Percentiles rank a stretch among this genome's conserved stretches.
Conservation (phyloP, 345 rosid species). For the Luvunga scandens region DNA sequence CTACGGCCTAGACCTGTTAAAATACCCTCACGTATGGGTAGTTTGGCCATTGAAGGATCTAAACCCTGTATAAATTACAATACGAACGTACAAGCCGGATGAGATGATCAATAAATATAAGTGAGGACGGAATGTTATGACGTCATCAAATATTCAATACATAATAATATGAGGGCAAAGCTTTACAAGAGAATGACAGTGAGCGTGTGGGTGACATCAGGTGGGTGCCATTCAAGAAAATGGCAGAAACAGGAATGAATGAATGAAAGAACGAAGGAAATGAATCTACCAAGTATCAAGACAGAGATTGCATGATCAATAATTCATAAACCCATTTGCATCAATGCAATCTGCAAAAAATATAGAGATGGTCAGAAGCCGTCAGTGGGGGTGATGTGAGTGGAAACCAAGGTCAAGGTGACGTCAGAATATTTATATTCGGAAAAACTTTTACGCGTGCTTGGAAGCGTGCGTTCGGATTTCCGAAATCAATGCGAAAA, state of each 20-base stretch:
- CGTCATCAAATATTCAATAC: too few relatives aligned
- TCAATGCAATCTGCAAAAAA: not conserved
- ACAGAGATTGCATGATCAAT: not conserved
- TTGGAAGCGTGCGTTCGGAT: slow-evolving; percentile 56
- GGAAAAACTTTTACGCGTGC: slow-evolving; percentile 38
- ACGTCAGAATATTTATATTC: slow-evolving; percentile 30
- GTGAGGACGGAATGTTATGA: too few relatives aligned
- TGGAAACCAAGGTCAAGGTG: slow-evolving; percentile 21
- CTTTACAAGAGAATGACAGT: not conserved
- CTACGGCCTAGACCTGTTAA: too few relatives aligned
- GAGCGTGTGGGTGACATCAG: not conserved
- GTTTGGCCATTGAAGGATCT: too few relatives aligned
- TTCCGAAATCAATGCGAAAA: slow-evolving; percentile 38
- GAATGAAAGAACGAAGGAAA: not conserved
- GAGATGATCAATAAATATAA: too few relatives aligned
- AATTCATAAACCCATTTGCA: not conserved
- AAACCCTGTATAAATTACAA: too few relatives aligned
- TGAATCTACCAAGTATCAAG: not conserved
- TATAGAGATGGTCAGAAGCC: not conserved
- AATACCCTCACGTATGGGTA: too few relatives aligned
- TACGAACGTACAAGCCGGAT: too few relatives aligned
- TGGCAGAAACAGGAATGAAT: not conserved
- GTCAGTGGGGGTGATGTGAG: slow-evolving; percentile 17
- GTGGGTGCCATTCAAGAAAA: not conserved
- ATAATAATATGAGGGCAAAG: too few relatives aligned